phyloP scores from a whole-genome alignment of 139 green algal genomes.

The Tetraselmis chui region DNA sequence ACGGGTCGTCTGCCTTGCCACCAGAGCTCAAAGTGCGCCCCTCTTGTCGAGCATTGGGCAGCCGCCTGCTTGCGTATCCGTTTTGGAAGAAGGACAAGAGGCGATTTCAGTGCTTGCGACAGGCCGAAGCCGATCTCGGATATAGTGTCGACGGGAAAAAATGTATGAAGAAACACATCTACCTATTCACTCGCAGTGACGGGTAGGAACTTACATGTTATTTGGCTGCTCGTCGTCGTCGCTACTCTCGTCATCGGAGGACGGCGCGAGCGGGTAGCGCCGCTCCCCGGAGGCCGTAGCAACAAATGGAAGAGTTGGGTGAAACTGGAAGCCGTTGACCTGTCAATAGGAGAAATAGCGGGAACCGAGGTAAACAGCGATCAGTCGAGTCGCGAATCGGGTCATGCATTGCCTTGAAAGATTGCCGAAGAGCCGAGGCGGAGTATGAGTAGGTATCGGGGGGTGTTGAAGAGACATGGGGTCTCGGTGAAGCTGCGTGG shows the following conservation, averaged over 20 bases:
- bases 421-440: constrained; percentile 1
- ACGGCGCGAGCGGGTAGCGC: constrained; percentile 20
- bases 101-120: no score
- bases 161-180: no score
- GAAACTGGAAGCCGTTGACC: constrained; percentile 73
- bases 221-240: background rate
- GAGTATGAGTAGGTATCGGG: constrained; percentile 4
- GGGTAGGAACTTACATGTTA: no score
- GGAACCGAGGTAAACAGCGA: constrained; percentile 4
- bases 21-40: no score
- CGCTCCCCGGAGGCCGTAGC: constrained; percentile 60
- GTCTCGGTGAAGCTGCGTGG: background rate
- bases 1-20: background rate
- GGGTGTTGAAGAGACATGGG: background rate
- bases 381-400: no score
- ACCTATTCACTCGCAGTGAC: no score
- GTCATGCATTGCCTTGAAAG: background rate
- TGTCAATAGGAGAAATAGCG: constrained; percentile 45
- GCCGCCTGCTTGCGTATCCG: no score
- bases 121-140: no score
- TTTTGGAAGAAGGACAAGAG: no score
- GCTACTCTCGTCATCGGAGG: background rate
- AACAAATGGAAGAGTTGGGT: constrained; percentile 60
- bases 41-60: no score
- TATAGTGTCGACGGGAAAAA: no score